Base-by-base conservation (phyloP, 495 filamentous ascomycete species). In the Aspergillus bertholletiae region DNA sequence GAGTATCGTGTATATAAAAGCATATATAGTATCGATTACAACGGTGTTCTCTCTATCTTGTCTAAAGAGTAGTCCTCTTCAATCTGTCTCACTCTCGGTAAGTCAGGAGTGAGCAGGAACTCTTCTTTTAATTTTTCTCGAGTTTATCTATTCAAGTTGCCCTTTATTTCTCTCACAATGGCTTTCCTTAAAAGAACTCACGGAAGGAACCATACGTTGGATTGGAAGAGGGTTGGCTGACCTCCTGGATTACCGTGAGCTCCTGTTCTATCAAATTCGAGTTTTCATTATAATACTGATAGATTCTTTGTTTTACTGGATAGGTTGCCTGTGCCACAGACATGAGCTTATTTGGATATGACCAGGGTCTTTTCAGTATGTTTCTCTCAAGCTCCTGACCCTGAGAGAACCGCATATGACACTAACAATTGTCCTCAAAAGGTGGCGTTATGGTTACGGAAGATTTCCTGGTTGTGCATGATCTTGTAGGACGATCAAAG, bases 271-370 rank as follows among this genome's bases (percentile, higher is more conserved):
- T n/a, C n/a, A n/a, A n/a, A n/a, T n/a, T n/a, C n/a, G n/a, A n/a
- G n/a, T n/a, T 41, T 21, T 54, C 5, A 9, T 5, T 5, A 28
- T 9, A 28, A 28, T 5, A 5, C 9, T 9, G 27, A 28, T 9
- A 28, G 5, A 28, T 9, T 28, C 27, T 28, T 5, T 28, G 5
- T 28, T 28, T 9, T 9, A 28, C 9, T 28, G 27, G 9, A 28
- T 64, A 77, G 63, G 64, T 80, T 27, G 77, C 79, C 17, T 81
- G 78, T 58, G 69, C 77, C 23, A 80, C 77, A 22, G 77, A 80
- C 53, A 81, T 81, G 80, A 77, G 71, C 20, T 65, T 82, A 0
- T 82, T 85, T 60, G 80, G 80, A 2, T 83, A 84, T 59, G 81
- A 84, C 51, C 80, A 85, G 52, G 78, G 77, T 46, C 73, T 81